Percentiles rank a stretch among this genome's conserved stretches.
Conservation (phyloP, 73 alveolate genomes). For the Tetrahymena elliotti region DNA sequence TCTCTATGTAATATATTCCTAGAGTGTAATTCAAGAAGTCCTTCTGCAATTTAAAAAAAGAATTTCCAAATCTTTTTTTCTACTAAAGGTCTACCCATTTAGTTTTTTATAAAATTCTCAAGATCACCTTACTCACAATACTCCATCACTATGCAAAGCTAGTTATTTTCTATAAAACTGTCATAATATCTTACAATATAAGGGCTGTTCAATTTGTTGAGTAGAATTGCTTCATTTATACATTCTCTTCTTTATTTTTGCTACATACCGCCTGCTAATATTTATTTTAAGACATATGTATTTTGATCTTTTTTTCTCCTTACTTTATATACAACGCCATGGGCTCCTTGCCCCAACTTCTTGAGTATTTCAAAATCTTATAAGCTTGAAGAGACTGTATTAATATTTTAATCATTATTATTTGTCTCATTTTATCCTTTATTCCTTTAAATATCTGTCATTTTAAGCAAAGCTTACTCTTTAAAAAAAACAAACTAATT, state of each 20-base stretch:
- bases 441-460: neutral
- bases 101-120: conserved; percentile 51
- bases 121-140: conserved; percentile 93
- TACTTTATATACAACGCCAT: conserved; percentile 84
- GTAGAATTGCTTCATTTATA: conserved; percentile 44
- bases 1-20: conserved; percentile 86
- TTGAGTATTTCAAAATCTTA: conserved; percentile 67
- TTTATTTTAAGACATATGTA: conserved; percentile 60
- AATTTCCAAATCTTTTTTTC: conserved; percentile 78
- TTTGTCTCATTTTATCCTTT: neutral
- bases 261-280: conserved; percentile 42
- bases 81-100: conserved; percentile 57
- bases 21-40: conserved; percentile 76
- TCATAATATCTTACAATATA: conserved; percentile 80
- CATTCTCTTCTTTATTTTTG: conserved; percentile 39
- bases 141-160: conserved; percentile 88
- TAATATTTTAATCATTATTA: neutral
- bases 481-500: too few species aligned
- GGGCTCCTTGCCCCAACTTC: conserved; percentile 79
- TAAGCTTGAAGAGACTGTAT: neutral
- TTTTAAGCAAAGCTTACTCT: neutral
- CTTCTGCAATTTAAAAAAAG: conserved; percentile 76
- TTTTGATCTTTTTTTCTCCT: conserved; percentile 57
- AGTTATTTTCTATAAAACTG: conserved; percentile 67
- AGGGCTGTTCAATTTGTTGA: conserved; percentile 41